phyloP scores from a whole-genome alignment of 305 asterid species.

The Rubia tinctorum region DNA sequence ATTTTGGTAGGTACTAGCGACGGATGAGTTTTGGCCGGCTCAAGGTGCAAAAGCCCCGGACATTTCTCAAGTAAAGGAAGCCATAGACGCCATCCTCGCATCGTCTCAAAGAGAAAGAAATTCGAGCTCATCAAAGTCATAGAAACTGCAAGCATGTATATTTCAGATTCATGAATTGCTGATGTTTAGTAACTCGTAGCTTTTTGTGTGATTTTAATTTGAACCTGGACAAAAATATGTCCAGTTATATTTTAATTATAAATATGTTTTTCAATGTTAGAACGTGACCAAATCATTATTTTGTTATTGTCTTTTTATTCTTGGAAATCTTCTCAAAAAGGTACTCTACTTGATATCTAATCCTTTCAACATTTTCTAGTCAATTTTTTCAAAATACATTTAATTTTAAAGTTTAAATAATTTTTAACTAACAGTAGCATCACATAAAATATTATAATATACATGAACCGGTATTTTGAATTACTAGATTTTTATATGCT shows the following conservation, averaged over 20 bases:
- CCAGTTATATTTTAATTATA: background rate
- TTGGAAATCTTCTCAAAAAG: no score
- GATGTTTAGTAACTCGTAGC: background rate
- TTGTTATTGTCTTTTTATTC: no score
- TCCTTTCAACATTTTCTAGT: no score
- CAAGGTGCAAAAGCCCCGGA: conserved; percentile 89
- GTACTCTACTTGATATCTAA: no score
- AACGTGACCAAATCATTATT: no score
- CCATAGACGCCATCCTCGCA: conserved; percentile 77
- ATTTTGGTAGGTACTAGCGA: conserved; percentile 64
- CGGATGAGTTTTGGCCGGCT: conserved; percentile 95
- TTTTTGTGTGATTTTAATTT: background rate
- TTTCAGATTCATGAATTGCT: background rate
- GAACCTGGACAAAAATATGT: background rate
- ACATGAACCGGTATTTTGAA: no score
- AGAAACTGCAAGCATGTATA: background rate
- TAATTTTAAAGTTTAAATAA: no score
- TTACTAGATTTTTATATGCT: no score
- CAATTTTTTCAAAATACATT: no score
- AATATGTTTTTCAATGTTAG: no score
- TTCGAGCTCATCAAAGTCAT: conserved; percentile 54
- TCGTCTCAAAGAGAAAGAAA: conserved; percentile 61
- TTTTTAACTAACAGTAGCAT: no score
- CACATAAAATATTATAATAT: no score
- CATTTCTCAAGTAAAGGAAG: conserved; percentile 77